phyloP scores from a whole-genome alignment of 139 green algal genomes.

The Chlamydomonas sphaeroides region DNA sequence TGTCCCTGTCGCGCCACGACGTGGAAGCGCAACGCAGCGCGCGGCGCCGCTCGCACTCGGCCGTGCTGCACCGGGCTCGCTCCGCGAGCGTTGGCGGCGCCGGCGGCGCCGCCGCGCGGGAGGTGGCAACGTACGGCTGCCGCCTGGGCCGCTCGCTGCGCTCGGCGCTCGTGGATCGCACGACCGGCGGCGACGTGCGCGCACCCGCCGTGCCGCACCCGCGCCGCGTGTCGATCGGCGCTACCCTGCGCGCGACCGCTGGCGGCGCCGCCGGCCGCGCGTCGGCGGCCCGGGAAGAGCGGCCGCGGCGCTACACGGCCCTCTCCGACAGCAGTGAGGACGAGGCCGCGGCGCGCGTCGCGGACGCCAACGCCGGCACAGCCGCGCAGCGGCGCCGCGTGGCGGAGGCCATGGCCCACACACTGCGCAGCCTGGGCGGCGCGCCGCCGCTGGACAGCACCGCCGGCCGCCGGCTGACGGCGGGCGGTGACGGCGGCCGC shows the following conservation, averaged over 20 bases:
- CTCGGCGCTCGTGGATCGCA: neutral
- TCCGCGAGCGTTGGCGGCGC: neutral
- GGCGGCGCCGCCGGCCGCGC: neutral
- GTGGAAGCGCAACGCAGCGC: neutral
- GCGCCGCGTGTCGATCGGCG: neutral
- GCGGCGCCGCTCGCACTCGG: neutral
- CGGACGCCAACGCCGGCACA: neutral
- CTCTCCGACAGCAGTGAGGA: neutral
- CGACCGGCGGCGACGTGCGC: neutral
- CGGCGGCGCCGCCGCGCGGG: neutral
- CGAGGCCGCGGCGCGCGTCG: neutral
- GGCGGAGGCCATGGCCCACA: neutral
- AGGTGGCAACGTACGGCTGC: neutral
- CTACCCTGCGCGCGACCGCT: neutral
- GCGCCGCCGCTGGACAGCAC: neutral
- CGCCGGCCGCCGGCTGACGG: neutral
- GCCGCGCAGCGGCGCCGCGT: neutral
- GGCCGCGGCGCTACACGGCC: neutral
- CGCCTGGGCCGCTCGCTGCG: neutral
- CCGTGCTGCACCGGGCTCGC: neutral
- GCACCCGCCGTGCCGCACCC: neutral
- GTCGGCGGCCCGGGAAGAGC: neutral
- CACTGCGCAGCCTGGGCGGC: neutral
- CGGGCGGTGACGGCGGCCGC: neutral
- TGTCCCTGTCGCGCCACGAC: neutral